Conservation (phyloP, 176 grass and related monocot species). For the Hyparrhenia diplandra region DNA sequence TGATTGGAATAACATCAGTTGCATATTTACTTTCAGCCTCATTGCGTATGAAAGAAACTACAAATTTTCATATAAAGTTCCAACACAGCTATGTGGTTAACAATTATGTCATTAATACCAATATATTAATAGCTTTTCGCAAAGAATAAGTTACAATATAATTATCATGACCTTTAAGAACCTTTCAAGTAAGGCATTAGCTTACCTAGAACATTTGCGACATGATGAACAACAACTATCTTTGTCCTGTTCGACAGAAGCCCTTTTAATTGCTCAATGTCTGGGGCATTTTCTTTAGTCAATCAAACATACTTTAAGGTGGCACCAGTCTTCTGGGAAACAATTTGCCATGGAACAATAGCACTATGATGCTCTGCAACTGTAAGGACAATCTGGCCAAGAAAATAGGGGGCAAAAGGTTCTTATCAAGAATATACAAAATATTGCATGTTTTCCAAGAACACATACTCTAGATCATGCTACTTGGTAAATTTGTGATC, state of each 20-base stretch:
- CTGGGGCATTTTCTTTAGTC: slow-evolving; percentile 79
- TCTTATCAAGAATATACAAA: slow-evolving; percentile 10
- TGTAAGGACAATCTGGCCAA: slow-evolving; percentile 68
- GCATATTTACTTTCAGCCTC: background rate
- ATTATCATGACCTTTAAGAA: slow-evolving; percentile 2
- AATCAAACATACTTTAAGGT: slow-evolving; percentile 83
- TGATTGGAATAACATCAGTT: slow-evolving; percentile 3
- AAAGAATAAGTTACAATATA: background rate
- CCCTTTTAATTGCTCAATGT: slow-evolving; percentile 79
- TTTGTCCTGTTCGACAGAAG: slow-evolving; percentile 82
- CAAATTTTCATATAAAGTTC: background rate
- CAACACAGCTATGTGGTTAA: background rate
- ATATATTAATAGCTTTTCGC: background rate
- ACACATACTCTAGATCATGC: background rate
- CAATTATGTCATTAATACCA: slow-evolving; percentile 9
- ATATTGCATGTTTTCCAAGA: background rate
- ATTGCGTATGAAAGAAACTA: background rate
- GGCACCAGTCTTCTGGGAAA: slow-evolving; percentile 74
- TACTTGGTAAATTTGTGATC: background rate
- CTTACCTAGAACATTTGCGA: slow-evolving; percentile 81
- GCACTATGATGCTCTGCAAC: slow-evolving; percentile 89
- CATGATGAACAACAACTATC: slow-evolving; percentile 87
- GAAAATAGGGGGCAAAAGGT: slow-evolving; percentile 19
- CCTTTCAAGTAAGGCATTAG: slow-evolving; percentile 10
- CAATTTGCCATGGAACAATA: slow-evolving; percentile 91